A percentile compares a stretch with the other conserved stretches of the same genome.
These are phyloP conservation scores for Backusella westeae DNA, from an alignment of 192 early-diverging fungal genomes.

Conservation along the genomic window DNA sequence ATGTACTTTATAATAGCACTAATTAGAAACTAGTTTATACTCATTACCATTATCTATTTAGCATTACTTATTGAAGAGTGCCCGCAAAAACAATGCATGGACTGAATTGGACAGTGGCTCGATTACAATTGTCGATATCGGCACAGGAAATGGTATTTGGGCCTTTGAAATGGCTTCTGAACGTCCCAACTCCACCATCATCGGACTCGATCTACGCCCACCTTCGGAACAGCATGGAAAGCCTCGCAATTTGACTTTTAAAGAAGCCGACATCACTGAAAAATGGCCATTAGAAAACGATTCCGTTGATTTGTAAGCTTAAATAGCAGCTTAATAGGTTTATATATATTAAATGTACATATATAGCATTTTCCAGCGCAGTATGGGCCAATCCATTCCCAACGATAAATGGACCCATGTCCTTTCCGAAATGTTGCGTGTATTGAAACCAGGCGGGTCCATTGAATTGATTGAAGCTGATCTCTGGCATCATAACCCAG, in stretches of 20 bases:
- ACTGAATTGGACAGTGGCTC: neutral
- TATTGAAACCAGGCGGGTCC: conserved; percentile 28
- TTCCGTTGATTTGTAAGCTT: conserved; percentile 36
- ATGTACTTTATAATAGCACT: neutral
- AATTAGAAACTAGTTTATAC: neutral
- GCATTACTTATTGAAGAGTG: conserved; percentile 37
- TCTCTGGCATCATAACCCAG: conserved; percentile 35
- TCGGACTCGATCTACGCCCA: conserved; percentile 25
- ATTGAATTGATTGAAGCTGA: conserved; percentile 37
- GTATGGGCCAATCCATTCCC: conserved; percentile 24
- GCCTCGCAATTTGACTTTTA: conserved; percentile 25
- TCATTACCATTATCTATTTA: conserved; percentile 10
- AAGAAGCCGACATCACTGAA: conserved; percentile 23
- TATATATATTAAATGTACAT: neutral
- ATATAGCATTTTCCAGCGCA: conserved; percentile 32
- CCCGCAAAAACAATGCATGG: conserved; percentile 35
- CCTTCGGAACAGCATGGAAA: conserved; percentile 26
- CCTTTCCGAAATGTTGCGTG: conserved; percentile 30
- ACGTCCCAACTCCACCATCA: conserved; percentile 19
- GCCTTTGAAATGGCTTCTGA: conserved; percentile 34
- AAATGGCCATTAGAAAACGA: conserved; percentile 27
- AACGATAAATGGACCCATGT: conserved; percentile 28
- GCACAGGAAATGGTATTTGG: conserved; percentile 40
- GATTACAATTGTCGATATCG: conserved; percentile 28
- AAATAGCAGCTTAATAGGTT: neutral